Conservation (phyloP, 1,284 basidiomycete species). For the Veloporphyrellus conicus region DNA sequence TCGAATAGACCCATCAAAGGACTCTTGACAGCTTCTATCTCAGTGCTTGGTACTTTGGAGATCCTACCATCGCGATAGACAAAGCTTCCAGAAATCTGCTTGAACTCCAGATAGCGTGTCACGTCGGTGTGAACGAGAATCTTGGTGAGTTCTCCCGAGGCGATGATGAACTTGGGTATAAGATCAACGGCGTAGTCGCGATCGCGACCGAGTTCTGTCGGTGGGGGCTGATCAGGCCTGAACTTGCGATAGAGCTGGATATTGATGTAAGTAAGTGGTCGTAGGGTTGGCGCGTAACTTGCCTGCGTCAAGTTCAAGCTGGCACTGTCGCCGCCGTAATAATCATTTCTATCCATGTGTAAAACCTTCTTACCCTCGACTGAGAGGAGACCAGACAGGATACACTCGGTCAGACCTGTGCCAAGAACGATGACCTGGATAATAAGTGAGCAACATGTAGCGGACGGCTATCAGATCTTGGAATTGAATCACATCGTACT, state of each 20-base stretch:
- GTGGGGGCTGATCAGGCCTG: slow-evolving; percentile 68
- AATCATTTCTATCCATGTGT: slow-evolving; percentile 99
- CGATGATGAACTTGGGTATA: slow-evolving; percentile 96
- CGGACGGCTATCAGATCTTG: slow-evolving; percentile 14
- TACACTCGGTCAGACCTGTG: slow-evolving; percentile 97
- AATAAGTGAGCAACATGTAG: slow-evolving; percentile 16
- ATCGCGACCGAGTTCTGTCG: slow-evolving; percentile 83
- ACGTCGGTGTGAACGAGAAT: slow-evolving; percentile 99
- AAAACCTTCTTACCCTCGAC: slow-evolving; percentile 99
- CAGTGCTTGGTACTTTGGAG: slow-evolving; percentile 96
- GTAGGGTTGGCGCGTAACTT: slow-evolving; percentile 25
- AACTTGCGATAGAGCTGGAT: slow-evolving; percentile 94
- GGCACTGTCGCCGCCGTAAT: slow-evolving; percentile 97
- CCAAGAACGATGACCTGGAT: slow-evolving; percentile 87
- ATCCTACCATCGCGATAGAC: slow-evolving; percentile 97
- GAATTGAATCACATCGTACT: slow-evolving; percentile 67
- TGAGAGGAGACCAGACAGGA: slow-evolving; percentile 92
- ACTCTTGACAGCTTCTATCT: slow-evolving; percentile 94
- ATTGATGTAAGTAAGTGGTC: slow-evolving; percentile 20
- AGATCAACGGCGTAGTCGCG: slow-evolving; percentile 95
- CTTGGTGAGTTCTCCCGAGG: slow-evolving; percentile 95
- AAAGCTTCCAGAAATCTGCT: slow-evolving; percentile 98
- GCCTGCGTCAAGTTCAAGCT: slow-evolving; percentile 97
- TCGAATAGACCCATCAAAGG: slow-evolving; percentile 98
- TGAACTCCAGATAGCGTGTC: slow-evolving; percentile 98